These are phyloP conservation scores for Sequoiadendron giganteum DNA, from an alignment of 75 land plant species.

Conservation along the genomic window DNA sequence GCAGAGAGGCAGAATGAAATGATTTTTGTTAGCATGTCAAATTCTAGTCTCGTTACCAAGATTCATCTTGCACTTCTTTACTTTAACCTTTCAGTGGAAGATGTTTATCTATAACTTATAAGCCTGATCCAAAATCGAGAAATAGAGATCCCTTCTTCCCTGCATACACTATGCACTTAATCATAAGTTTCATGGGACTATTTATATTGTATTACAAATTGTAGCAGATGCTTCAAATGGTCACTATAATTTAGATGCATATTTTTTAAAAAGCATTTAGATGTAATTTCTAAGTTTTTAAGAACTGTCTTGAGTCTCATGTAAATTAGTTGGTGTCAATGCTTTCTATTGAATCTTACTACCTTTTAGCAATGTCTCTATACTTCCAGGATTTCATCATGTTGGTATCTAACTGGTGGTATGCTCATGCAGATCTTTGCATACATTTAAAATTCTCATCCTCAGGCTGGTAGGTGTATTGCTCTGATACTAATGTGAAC, in stretches of 20 bases:
- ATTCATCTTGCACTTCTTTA: neutral
- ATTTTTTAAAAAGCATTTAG: neutral
- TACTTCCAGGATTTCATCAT: neutral
- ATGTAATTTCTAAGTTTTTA: neutral
- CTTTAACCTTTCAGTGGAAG: neutral
- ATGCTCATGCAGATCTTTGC: constrained; percentile 46
- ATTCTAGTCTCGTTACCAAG: neutral
- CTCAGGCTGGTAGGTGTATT: too few species aligned
- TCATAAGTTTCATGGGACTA: neutral
- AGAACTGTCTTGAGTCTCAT: neutral
- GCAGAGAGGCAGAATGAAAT: neutral
- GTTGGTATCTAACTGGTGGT: neutral
- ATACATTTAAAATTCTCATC: too few species aligned
- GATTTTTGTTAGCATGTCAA: neutral
- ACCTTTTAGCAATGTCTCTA: neutral
- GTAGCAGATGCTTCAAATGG: neutral
- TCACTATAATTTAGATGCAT: neutral
- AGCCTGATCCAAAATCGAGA: neutral
- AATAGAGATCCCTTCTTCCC: neutral
- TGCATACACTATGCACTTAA: neutral
- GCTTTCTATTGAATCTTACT: neutral
- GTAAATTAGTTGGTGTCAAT: neutral
- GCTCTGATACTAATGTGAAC: too few species aligned
- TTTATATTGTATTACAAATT: neutral
- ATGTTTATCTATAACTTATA: neutral